Evolutionary conservation across 441 rosid species (phyloP), one percentile per base, ranked within the genome.

Genomic region (Mallotus repandus): DNA sequence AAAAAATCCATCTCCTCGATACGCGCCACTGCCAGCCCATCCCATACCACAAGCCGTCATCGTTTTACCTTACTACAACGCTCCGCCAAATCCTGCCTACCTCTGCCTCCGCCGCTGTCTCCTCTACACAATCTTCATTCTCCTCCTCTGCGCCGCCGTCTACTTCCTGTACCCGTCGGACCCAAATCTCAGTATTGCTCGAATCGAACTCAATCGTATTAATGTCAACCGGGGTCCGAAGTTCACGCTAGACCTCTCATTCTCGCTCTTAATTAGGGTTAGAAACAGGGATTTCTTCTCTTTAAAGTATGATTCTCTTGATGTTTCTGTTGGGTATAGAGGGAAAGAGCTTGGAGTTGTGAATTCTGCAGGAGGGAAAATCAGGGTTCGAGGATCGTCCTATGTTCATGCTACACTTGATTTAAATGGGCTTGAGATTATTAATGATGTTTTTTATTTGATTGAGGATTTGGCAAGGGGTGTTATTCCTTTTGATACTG

Each of bases 111-210:
- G 90, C 66, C 86, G 84, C 48, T 74, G 81, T 78, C 74, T 88
- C 76, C 29, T 69, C 77, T 79, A 77, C 78, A 68, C 88, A 72
- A 73, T 80, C 62, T 25, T 54, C 48, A 7, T 89, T 75, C 73
- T 89, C 76, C 82, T 92, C 81, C 78, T 91, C 76, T 69, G 89
- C 69, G 69, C 74, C 50, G 79, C 78, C 54, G 71, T 77, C 7
- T 94, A 73, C 91, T 68, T 89, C 71, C 66, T 92, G 74, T 94
- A 83, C 83, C 96, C 98, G 21, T 89, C 94, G 78, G 86, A 89
- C 81, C 92, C 94, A 29, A 55, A 78, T 13, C 78, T 94, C 74
- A 71, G 66, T 3, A 68, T 92, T 77, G 70, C 84, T 55, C 86
- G 94, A 49, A 75, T 89, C 82, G 70, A 75, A 59, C 88, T 92